Conservation (phyloP, 495 filamentous ascomycete species). For the Glarea lozoyensis region DNA sequence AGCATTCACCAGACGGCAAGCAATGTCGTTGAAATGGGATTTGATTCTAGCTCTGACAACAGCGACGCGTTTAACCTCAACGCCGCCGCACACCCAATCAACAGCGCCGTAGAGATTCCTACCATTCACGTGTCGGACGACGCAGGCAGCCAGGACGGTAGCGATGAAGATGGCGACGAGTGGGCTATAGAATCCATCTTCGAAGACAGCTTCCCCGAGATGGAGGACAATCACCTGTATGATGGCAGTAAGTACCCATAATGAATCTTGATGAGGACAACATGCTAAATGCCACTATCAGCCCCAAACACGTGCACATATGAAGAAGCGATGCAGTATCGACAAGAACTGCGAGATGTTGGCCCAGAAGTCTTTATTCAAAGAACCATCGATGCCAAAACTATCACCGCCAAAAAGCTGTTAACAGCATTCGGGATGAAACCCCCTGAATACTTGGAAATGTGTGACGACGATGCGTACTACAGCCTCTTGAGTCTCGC, state of each 20-base stretch:
- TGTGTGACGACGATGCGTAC: conserved; percentile 62
- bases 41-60: too few species aligned
- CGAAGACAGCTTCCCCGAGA: conserved; percentile 43
- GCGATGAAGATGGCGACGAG: conserved; percentile 37
- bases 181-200: conserved; percentile 43
- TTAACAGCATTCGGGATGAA: conserved; percentile 86
- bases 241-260: conserved; percentile 28
- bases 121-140: conserved; percentile 20
- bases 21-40: too few species aligned
- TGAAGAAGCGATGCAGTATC: conserved; percentile 60
- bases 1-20: too few species aligned
- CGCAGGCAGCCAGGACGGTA: too few species aligned
- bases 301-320: conserved; percentile 45
- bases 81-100: conserved; percentile 5
- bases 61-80: too few species aligned
- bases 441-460: conserved; percentile 69
- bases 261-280: conserved; percentile 8
- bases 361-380: conserved; percentile 70
- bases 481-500: conserved; percentile 65
- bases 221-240: conserved; percentile 41
- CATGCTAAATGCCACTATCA: conserved; percentile 6
- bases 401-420: conserved; percentile 70
- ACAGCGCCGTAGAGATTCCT: conserved; percentile 18
- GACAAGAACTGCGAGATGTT: conserved; percentile 60
- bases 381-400: conserved; percentile 57